phyloP scores from a whole-genome alignment of 306 rosid genomes.

The Phaseolus lunatus region DNA sequence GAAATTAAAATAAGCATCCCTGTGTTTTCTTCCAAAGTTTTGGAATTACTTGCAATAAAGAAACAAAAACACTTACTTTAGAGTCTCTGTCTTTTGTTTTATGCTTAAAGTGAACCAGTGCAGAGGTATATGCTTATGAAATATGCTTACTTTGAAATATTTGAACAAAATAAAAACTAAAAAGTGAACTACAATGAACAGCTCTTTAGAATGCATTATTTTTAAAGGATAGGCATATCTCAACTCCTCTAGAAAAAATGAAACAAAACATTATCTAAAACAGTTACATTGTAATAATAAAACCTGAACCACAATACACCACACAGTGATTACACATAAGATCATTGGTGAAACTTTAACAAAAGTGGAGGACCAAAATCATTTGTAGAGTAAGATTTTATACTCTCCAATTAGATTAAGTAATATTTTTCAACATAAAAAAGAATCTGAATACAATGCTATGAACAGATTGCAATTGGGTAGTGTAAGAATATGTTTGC shows the following conservation, averaged over 20 bases:
- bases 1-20: too few species aligned
- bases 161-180: neutral
- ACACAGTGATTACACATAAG: neutral
- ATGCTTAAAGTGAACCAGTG: slow-evolving; percentile 4
- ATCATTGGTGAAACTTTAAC: neutral
- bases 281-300: neutral
- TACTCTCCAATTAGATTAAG: neutral
- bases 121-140: slow-evolving; percentile 35
- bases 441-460: neutral
- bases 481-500: neutral
- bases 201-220: neutral
- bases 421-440: neutral
- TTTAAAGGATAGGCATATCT: neutral
- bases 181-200: neutral
- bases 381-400: neutral
- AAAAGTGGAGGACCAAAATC: neutral
- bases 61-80: neutral
- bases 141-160: slow-evolving; percentile 12
- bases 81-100: neutral
- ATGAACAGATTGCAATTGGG: neutral
- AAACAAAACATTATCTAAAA: neutral
- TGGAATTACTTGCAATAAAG: neutral
- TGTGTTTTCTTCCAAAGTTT: neutral
- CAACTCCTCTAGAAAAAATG: neutral
- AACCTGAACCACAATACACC: neutral